phyloP scores from a whole-genome alignment of 768 basidiomycete species.

The Mycena venus region DNA sequence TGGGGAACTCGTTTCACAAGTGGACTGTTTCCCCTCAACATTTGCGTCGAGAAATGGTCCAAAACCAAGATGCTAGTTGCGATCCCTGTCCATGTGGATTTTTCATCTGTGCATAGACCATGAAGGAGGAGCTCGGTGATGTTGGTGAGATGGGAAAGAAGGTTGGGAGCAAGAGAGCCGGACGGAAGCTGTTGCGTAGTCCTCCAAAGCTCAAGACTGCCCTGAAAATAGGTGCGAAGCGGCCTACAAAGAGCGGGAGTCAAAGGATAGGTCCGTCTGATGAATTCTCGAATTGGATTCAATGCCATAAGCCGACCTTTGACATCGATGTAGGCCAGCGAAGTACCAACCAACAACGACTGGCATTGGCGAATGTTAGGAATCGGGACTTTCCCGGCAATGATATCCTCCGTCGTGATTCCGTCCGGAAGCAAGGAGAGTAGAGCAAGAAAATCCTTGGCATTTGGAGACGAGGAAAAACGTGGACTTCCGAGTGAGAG shows the following conservation, averaged over 20 bases:
- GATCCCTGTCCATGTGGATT: too few species aligned
- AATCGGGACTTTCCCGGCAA: background rate
- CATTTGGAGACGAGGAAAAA: background rate
- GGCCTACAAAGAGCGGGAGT: background rate
- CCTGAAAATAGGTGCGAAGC: background rate
- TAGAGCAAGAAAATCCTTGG: background rate
- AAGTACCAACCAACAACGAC: background rate
- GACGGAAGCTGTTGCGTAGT: too few species aligned
- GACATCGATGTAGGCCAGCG: background rate
- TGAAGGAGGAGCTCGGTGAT: too few species aligned
- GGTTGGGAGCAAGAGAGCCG: too few species aligned
- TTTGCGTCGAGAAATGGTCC: too few species aligned
- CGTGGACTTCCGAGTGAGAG: conserved; percentile 7
- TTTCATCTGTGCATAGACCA: too few species aligned
- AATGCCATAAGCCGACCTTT: background rate
- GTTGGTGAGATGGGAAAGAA: too few species aligned
- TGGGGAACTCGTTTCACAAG: background rate
- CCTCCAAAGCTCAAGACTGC: too few species aligned
- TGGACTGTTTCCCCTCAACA: background rate
- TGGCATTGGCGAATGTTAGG: background rate
- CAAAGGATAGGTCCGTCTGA: background rate
- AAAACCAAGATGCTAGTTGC: too few species aligned
- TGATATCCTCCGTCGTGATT: background rate
- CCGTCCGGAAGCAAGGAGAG: conserved; percentile 6
- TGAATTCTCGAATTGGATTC: too few species aligned